Conservation (phyloP, 2,329 filamentous ascomycete species). For the Penicillium psychrosexuale region DNA sequence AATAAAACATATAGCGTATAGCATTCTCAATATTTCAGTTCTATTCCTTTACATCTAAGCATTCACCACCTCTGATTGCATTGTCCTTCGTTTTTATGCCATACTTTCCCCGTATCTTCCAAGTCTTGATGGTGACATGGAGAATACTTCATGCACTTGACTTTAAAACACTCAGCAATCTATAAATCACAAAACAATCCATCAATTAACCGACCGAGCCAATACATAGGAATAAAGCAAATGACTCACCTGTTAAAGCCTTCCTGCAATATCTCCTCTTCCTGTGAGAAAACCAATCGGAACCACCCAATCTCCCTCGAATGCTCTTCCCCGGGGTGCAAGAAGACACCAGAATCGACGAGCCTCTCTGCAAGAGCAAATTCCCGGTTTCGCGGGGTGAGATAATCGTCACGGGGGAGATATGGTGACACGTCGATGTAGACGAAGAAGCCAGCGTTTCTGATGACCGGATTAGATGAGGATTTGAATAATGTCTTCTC, state of each 20-base stretch:
- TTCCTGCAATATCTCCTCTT: constrained; percentile 35
- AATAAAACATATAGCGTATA: constrained; percentile 15
- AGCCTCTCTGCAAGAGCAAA: constrained; percentile 47
- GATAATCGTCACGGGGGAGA: constrained; percentile 26
- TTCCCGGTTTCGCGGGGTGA: constrained; percentile 37
- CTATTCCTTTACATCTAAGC: too few species aligned
- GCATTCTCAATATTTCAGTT: constrained; percentile 15
- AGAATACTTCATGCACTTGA: not conserved
- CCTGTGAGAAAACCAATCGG: constrained; percentile 50
- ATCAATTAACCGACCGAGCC: not conserved
- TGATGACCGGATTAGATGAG: constrained; percentile 1
- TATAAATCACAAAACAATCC: not conserved
- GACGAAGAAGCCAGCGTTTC: constrained; percentile 49
- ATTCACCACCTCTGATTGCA: not conserved
- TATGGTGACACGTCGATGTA: constrained; percentile 46
- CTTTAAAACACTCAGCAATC: constrained; percentile 9
- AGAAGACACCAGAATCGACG: constrained; percentile 48
- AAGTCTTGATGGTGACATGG: too few species aligned
- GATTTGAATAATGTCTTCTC: not conserved
- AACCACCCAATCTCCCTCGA: constrained; percentile 52
- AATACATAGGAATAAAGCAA: not conserved
- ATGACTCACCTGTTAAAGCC: constrained; percentile 32
- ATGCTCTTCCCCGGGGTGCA: constrained; percentile 50
- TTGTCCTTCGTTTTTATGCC: not conserved
- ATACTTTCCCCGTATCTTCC: not conserved